Evolutionary conservation across 2,329 filamentous ascomycete species (phyloP).

Genomic region (Xylaria multiplex): DNA sequence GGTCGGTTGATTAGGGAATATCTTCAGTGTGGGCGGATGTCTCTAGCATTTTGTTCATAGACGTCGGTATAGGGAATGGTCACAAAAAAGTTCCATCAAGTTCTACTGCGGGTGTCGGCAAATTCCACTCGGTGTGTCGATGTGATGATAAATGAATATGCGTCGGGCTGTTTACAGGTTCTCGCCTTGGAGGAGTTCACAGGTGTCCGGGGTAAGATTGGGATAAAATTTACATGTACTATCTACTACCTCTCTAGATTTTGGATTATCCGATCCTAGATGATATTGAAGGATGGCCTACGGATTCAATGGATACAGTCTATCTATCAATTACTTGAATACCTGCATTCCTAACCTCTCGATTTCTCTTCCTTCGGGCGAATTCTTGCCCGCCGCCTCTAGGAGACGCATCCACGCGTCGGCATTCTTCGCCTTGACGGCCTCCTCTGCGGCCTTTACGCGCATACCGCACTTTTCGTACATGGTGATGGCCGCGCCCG

Average conservation of each 20-base stretch:
- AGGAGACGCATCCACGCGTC: constrained; percentile 79
- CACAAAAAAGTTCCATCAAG: constrained; percentile 36
- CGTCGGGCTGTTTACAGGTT: neutral
- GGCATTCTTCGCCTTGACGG: constrained; percentile 81
- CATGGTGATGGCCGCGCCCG: constrained; percentile 82
- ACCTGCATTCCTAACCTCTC: constrained; percentile 76
- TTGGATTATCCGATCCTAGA: neutral
- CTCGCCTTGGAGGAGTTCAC: neutral
- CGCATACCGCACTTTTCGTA: constrained; percentile 96
- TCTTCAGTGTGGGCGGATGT: constrained; percentile 26
- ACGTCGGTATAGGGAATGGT: constrained; percentile 44
- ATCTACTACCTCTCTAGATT: constrained; percentile 12
- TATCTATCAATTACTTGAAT: constrained; percentile 58
- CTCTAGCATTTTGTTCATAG: constrained; percentile 41
- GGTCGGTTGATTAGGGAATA: constrained; percentile 29
- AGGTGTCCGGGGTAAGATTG: neutral
- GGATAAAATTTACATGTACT: constrained; percentile 19
- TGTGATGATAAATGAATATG: neutral
- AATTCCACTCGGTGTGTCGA: constrained; percentile 8
- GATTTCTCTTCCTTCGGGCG: constrained; percentile 77
- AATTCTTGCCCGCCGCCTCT: constrained; percentile 75
- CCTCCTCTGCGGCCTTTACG: constrained; percentile 90
- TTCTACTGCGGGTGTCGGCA: constrained; percentile 1
- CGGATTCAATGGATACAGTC: constrained; percentile 38
- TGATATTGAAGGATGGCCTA: neutral